phyloP scores from a whole-genome alignment of 2,329 filamentous ascomycete species.

The Pseudogymnoascus sp. region DNA sequence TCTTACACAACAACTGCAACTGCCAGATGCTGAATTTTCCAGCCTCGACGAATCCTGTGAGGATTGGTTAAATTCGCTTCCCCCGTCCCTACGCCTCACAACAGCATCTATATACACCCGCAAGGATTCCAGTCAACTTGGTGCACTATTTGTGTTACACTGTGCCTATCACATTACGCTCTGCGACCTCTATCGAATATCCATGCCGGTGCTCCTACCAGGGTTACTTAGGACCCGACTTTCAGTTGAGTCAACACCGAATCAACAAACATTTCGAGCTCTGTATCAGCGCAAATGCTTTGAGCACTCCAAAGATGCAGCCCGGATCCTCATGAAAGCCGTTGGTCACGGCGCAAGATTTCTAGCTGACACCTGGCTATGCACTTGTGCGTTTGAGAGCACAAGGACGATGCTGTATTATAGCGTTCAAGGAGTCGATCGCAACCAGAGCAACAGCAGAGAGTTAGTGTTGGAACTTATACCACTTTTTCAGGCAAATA shows the following conservation, averaged over 20 bases:
- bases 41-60: slow-evolving; percentile 35
- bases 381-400: slow-evolving; percentile 42
- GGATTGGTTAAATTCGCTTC: slow-evolving; percentile 36
- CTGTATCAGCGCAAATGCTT: slow-evolving; percentile 9
- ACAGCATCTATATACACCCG: slow-evolving; percentile 40
- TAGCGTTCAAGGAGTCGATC: slow-evolving; percentile 37
- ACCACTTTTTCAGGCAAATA: slow-evolving; percentile 4
- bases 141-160: slow-evolving; percentile 38
- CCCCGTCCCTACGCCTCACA: slow-evolving; percentile 38
- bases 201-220: slow-evolving; percentile 38
- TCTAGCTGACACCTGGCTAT: slow-evolving; percentile 38
- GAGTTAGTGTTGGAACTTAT: background rate
- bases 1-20: slow-evolving; percentile 35
- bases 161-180: slow-evolving; percentile 42
- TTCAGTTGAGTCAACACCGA: slow-evolving; percentile 33
- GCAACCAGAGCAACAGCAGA: slow-evolving; percentile 13
- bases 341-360: slow-evolving; percentile 35
- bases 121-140: slow-evolving; percentile 40
- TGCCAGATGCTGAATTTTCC: slow-evolving; percentile 37
- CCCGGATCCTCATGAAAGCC: slow-evolving; percentile 34
- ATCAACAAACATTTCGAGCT: slow-evolving; percentile 32
- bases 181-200: slow-evolving; percentile 40
- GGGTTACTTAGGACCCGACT: slow-evolving; percentile 35
- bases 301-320: slow-evolving; percentile 18
- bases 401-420: slow-evolving; percentile 43